A percentile compares a stretch with the other conserved stretches of the same genome.
Conservation (phyloP, 2,329 filamentous ascomycete species). For the Colletotrichum aenigma region DNA sequence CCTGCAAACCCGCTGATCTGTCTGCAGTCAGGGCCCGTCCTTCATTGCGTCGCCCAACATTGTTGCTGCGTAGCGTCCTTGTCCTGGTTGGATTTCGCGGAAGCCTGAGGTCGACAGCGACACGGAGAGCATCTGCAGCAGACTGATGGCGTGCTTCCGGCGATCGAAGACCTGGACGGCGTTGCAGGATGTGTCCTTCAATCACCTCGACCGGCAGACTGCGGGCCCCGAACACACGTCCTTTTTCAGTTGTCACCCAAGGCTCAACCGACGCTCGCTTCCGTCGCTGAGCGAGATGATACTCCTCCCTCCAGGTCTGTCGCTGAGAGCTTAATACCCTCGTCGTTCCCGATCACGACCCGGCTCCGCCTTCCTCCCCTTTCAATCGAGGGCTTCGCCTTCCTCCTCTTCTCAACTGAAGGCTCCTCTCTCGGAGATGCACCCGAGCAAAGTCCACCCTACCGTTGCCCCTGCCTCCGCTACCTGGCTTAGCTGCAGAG, state of each 20-base stretch:
- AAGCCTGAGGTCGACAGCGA: no score
- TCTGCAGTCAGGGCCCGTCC: no score
- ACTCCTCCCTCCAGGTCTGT: neutral
- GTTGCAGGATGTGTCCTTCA: no score
- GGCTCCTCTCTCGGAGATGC: slow-evolving; percentile 83
- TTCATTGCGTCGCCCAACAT: no score
- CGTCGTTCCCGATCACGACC: slow-evolving; percentile 35
- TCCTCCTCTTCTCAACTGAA: slow-evolving; percentile 68
- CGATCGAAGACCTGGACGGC: no score
- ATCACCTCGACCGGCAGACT: no score
- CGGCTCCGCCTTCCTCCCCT: slow-evolving; percentile 62
- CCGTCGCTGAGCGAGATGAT: slow-evolving; percentile 46
- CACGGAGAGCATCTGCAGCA: no score
- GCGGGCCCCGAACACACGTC: slow-evolving; percentile 5
- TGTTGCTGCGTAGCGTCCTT: no score
- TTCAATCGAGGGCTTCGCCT: no score
- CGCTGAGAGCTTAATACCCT: slow-evolving; percentile 30
- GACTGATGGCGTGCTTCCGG: no score
- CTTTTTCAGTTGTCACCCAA: slow-evolving; percentile 27
- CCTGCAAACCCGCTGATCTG: no score
- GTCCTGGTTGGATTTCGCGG: no score
- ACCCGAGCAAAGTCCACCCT: slow-evolving; percentile 81
- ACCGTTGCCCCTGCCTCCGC: slow-evolving; percentile 82
- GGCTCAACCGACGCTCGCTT: slow-evolving; percentile 34
- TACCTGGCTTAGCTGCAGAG: slow-evolving; percentile 80